Base-by-base conservation (phyloP, 352 stramenopile species). In the Pythium sp. region DNA sequence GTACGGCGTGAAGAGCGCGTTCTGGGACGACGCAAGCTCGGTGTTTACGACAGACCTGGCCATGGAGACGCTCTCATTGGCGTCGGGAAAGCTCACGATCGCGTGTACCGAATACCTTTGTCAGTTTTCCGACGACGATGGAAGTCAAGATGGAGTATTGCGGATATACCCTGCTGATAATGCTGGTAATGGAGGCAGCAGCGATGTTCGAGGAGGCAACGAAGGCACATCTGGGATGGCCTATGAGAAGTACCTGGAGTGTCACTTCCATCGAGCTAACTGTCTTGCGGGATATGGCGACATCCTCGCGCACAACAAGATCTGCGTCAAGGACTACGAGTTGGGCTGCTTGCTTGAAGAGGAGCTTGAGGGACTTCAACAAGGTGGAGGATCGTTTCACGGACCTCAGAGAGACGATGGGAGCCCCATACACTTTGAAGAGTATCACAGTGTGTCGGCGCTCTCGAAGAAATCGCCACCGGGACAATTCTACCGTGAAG, bases 41-140 rank as follows among this genome's bases (percentile, higher is more conserved):
- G 54, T 68, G 9, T 90, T 90, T 55, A 80, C 71, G 2, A 70
- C 74, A 2, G 79, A 89, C 65, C 53, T 93, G 47, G 79, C 81
- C 0, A 77, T 82, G 67, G 81, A 93, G 49, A 81, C 82, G 1
- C 47, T 91, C n/a, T 91, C 81, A 5, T 69, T 90, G 12, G 83
- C 83, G 1, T 87, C 80, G 2, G 72, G 73, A 9, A 90, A 91
- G 70, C 73, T 93, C 3, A 69, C 74, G 15, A 65, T 66, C 36
- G 83, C 81, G 2, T 80, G 73, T 15, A 62, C 72, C 30, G 64
- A 77, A n/a, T 65, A 80, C 5, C 6, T 47, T 24, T 11, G 69
- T 26, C 36, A 64, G 20, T 24, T 59, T n/a, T 18, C 7, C 7
- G 7, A 26, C 7, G 7, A 26, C 15, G 26, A 64, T 20, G n/a